Percentiles rank a stretch among this genome's conserved stretches.
Evolutionary conservation across 805 yeast species (phyloP).

Genomic region (Candida yuanshanica): DNA sequence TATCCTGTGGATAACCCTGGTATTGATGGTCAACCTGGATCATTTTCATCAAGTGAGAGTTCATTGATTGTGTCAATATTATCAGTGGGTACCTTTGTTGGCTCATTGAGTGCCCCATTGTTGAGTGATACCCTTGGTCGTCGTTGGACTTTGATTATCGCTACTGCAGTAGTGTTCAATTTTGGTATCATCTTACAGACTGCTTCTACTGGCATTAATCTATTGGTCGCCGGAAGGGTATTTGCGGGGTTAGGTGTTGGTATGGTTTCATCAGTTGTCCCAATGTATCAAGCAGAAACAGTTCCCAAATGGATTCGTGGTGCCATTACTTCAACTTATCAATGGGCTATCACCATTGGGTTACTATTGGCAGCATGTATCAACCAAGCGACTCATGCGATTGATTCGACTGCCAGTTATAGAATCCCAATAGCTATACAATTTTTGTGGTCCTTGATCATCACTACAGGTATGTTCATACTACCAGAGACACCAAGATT

Average conservation of each 20-base stretch:
- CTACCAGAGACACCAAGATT: constrained; percentile 78
- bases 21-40: constrained; percentile 29
- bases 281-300: constrained; percentile 74
- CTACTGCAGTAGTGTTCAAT: constrained; percentile 42
- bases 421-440: constrained; percentile 73
- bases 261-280: constrained; percentile 63
- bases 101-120: constrained; percentile 59
- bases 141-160: constrained; percentile 38
- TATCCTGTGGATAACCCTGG: constrained; percentile 34
- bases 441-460: constrained; percentile 57
- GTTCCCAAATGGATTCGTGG: constrained; percentile 79
- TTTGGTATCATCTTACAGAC: constrained; percentile 49
- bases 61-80: constrained; percentile 67
- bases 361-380: constrained; percentile 63
- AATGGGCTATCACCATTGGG: constrained; percentile 70
- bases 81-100: constrained; percentile 65
- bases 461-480: constrained; percentile 56
- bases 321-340: constrained; percentile 69
- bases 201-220: constrained; percentile 38
- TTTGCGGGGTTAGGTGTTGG: constrained; percentile 75
- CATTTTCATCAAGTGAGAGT: constrained; percentile 41
- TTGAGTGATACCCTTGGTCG: constrained; percentile 52
- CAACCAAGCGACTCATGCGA: constrained; percentile 58
- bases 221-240: constrained; percentile 60
- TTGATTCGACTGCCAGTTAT: constrained; percentile 52